phyloP scores from a whole-genome alignment of 2,329 filamentous ascomycete species.

The Aureobasidium sp. region DNA sequence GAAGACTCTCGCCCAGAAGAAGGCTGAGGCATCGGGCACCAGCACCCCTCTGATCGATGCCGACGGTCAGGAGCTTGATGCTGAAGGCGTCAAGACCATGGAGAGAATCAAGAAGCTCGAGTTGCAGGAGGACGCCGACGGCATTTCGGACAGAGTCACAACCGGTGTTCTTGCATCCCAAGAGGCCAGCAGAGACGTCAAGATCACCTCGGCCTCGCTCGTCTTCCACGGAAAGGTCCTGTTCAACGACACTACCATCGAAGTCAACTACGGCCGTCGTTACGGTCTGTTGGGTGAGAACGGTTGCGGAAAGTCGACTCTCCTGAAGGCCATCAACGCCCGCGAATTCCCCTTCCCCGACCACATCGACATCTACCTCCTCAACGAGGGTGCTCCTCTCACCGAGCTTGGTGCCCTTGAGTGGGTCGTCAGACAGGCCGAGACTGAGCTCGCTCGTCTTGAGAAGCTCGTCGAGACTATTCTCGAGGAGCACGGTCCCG shows the following conservation, averaged over 20 bases:
- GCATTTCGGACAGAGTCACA: constrained; percentile 93
- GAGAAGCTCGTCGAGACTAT: constrained; percentile 85
- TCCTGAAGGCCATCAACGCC: constrained; percentile 87
- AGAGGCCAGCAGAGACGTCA: constrained; percentile 80
- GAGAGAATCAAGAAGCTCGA: constrained; percentile 82
- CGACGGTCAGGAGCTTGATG: constrained; percentile 46
- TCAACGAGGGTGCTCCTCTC: constrained; percentile 92
- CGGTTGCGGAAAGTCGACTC: constrained; percentile 97
- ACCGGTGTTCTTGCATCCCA: constrained; percentile 91
- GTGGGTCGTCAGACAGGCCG: constrained; percentile 93
- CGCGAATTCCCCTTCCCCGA: constrained; percentile 95
- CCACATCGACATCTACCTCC: constrained; percentile 94
- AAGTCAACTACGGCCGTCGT: constrained; percentile 84
- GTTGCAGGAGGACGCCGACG: constrained; percentile 91
- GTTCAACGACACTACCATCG: constrained; percentile 86
- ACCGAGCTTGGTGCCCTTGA: constrained; percentile 85
- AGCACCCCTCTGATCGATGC: constrained; percentile 52
- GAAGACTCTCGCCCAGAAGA: constrained; percentile 61
- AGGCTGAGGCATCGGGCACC: constrained; percentile 55
- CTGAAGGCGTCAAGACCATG: constrained; percentile 58
- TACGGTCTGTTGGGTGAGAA: constrained; percentile 97
- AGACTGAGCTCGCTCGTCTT: constrained; percentile 83
- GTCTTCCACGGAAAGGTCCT: constrained; percentile 98
- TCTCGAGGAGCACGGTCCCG: constrained; percentile 84
- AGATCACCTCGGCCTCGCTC: constrained; percentile 86